phyloP scores from a whole-genome alignment of 2,329 filamentous ascomycete species.

The Verticillium albo-atrum region DNA sequence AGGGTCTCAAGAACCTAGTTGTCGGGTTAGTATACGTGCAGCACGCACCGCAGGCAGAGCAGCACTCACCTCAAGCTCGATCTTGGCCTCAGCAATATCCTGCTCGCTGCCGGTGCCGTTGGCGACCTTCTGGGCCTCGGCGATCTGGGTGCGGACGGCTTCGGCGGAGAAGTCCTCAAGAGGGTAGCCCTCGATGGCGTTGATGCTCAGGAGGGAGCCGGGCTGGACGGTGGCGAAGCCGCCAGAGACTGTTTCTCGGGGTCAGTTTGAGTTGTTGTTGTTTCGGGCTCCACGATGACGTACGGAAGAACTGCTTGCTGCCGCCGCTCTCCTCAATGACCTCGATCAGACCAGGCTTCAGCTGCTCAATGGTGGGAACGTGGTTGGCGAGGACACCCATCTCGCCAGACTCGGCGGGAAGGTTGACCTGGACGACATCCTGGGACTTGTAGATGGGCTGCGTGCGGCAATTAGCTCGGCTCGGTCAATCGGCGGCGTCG shows the following conservation, averaged over 20 bases:
- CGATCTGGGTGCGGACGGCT: constrained; percentile 81
- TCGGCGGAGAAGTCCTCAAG: constrained; percentile 96
- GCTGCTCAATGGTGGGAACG: constrained; percentile 97
- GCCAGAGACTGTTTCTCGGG: constrained; percentile 67
- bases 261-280: not conserved
- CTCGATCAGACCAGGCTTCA: constrained; percentile 94
- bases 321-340: constrained; percentile 87
- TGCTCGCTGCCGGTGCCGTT: constrained; percentile 88
- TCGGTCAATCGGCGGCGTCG: constrained; percentile 19
- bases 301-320: constrained; percentile 98
- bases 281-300: constrained; percentile 35
- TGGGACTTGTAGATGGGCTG: constrained; percentile 68
- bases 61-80: constrained; percentile 83
- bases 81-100: constrained; percentile 98
- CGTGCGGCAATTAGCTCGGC: constrained; percentile 46
- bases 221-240: constrained; percentile 97
- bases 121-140: constrained; percentile 94
- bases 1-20: constrained; percentile 80
- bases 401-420: constrained; percentile 94
- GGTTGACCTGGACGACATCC: constrained; percentile 90
- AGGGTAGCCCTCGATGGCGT: constrained; percentile 91
- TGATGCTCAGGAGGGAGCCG: constrained; percentile 92
- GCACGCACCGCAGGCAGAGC: not conserved
- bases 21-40: constrained; percentile 16
- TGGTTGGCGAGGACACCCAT: constrained; percentile 99